These are phyloP conservation scores for Candida taoyuanica DNA, from an alignment of 805 yeast species.

Conservation along the genomic window DNA sequence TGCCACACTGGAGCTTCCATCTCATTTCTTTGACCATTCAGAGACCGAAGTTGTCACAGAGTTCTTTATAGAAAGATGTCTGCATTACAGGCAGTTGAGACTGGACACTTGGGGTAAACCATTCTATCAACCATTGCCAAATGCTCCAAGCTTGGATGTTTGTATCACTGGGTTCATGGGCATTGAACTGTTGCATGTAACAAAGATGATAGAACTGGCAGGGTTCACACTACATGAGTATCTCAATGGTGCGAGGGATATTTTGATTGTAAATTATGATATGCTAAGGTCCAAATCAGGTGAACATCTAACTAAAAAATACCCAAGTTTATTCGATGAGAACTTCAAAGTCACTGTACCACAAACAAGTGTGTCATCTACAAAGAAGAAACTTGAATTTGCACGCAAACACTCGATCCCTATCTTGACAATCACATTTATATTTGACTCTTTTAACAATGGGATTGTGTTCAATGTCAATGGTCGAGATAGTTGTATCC, in stretches of 20 bases:
- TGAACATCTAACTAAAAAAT: conserved; percentile 32
- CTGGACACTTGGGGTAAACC: conserved; percentile 66
- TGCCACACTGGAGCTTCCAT: conserved; percentile 14
- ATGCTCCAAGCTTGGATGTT: conserved; percentile 11
- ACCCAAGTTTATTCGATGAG: conserved; percentile 25
- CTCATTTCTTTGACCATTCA: conserved; percentile 14
- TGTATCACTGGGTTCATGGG: conserved; percentile 75
- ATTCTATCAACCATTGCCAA: conserved; percentile 22
- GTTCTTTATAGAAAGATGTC: conserved; percentile 74
- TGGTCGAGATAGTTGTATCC: conserved; percentile 52
- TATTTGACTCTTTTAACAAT: conserved; percentile 46
- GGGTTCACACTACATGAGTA: conserved; percentile 48
- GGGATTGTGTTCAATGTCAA: conserved; percentile 37
- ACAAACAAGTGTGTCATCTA: conserved; percentile 35
- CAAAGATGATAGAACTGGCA: conserved; percentile 49
- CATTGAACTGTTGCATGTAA: conserved; percentile 65
- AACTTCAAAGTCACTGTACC: conserved; percentile 21
- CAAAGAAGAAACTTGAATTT: conserved; percentile 51
- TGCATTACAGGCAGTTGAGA: conserved; percentile 47
- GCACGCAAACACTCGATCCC: conserved; percentile 57
- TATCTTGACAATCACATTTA: conserved; percentile 47
- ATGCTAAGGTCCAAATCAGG: conserved; percentile 41
- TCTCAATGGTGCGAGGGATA: conserved; percentile 47
- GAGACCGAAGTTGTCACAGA: conserved; percentile 52
- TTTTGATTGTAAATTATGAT: conserved; percentile 50